These are phyloP conservation scores for Fusarium subtropicale DNA, from an alignment of 2,329 filamentous ascomycete species.

Conservation along the genomic window DNA sequence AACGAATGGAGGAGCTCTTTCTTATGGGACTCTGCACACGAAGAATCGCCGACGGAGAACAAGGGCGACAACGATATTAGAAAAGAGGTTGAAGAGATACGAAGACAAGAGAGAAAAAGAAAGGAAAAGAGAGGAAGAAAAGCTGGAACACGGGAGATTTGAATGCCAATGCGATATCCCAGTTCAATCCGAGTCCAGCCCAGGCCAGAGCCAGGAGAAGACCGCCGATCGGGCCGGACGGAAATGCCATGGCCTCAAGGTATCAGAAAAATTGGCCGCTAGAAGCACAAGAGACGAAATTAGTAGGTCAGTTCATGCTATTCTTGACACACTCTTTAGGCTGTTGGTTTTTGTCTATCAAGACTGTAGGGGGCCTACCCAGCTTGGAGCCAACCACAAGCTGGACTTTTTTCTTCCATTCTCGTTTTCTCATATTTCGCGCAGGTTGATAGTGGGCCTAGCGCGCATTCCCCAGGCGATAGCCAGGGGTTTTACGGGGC, in stretches of 20 bases:
- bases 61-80: slow-evolving; percentile 23
- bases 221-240: slow-evolving; percentile 38
- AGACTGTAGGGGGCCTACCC: no score
- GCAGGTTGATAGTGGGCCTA: slow-evolving; percentile 21
- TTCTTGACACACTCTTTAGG: no score
- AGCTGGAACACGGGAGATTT: slow-evolving; percentile 25
- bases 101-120: slow-evolving; percentile 5
- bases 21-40: slow-evolving; percentile 17
- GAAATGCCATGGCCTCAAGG: slow-evolving; percentile 13
- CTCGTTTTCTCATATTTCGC: slow-evolving; percentile 24
- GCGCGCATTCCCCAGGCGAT: slow-evolving; percentile 26
- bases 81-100: slow-evolving; percentile 5
- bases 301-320: no score
- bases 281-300: no score
- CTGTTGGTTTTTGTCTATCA: no score
- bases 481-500: slow-evolving; percentile 35
- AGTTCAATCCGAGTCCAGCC: neutral
- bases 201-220: slow-evolving; percentile 27
- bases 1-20: slow-evolving; percentile 8
- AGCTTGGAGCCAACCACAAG: slow-evolving; percentile 39
- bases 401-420: slow-evolving; percentile 32
- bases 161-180: slow-evolving; percentile 16
- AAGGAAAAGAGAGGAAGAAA: slow-evolving; percentile 15
- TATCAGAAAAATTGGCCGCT: no score
- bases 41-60: slow-evolving; percentile 29